Percentiles rank a stretch among this genome's conserved stretches.
Evolutionary conservation across 1,284 basidiomycete species (phyloP).

Genomic region (Athelia sp.): DNA sequence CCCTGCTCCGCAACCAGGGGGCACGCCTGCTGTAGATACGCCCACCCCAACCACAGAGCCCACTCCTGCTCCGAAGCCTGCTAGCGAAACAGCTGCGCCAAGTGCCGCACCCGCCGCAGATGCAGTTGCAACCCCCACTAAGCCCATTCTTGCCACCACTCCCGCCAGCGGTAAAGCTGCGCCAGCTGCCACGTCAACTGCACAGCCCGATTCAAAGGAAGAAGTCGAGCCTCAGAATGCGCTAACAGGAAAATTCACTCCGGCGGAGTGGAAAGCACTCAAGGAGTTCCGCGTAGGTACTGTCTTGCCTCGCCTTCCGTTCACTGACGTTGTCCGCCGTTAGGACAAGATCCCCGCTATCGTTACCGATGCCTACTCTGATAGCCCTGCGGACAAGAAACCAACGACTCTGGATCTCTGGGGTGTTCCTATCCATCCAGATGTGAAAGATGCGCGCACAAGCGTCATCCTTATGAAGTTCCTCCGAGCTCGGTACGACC

Average conservation of each 20-base stretch:
- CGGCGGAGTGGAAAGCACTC: constrained; percentile 63
- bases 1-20: neutral
- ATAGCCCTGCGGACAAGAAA: constrained; percentile 40
- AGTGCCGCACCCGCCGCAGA: constrained; percentile 3
- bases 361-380: constrained; percentile 54
- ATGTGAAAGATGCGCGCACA: constrained; percentile 48
- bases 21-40: neutral
- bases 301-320: neutral
- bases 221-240: constrained; percentile 56
- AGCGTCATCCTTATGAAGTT: constrained; percentile 78
- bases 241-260: constrained; percentile 64
- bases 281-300: constrained; percentile 57
- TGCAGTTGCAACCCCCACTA: neutral
- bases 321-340: neutral
- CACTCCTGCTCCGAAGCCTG: constrained; percentile 3
- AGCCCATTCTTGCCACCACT: constrained; percentile 1
- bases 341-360: constrained; percentile 53
- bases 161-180: constrained; percentile 1
- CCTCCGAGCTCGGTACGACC: constrained; percentile 61
- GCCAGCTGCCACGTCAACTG: neutral
- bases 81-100: constrained; percentile 3
- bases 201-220: neutral
- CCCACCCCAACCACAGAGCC: constrained; percentile 6
- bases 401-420: constrained; percentile 53
- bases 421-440: constrained; percentile 63